Evolutionary conservation across 768 basidiomycete species (phyloP), one percentile per base, ranked within the genome.

Genomic region (Suillus sp.): DNA sequence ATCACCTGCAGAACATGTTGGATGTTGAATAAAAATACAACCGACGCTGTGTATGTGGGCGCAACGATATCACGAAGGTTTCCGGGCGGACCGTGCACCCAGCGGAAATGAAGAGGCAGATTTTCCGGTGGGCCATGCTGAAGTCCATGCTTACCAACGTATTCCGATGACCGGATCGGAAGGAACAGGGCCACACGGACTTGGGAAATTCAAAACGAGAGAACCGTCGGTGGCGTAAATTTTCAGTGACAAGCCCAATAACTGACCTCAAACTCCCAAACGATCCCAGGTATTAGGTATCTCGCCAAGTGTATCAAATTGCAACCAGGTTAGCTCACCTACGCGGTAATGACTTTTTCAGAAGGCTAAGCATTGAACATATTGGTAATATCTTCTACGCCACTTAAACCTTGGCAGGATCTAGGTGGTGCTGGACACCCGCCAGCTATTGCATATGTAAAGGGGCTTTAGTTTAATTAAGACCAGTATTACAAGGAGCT

Each of bases 131-230:
- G 16, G 25, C 4, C 22, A 56, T 38, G 25, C 6, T 38, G 25
- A 38, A 56, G 55, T 25, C 55, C 22, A 56, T 25, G 35, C 37
- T 56, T 56, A 56, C 55, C 37, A 38, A 56, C 18, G 10, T 38
- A 35, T 10, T 37, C 55, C 35, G 51, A 10, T 11, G 10, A 11
- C 55, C 55, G 10, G 55, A 56, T 27, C 37, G 37, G 22, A 10
- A 56, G 38, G 22, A 38, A 37, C 25, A 56, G 37, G 55, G 55
- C 35, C 55, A 56, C 10, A 38, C 37, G 18, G 27, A 56, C 55
- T 56, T 56, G 55, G n/a, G 55, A 56, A 56, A 32, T 53, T 32
- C 51, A 32, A 37, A 56, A 38, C 18, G 13, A 27, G 55, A 56
- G 55, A 53, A 56, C 37, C 16, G 25, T 9, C 22, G 25, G 37